These are phyloP conservation scores for Neurospora terricola DNA, from an alignment of 495 filamentous ascomycete genomes.

Conservation along the genomic window DNA sequence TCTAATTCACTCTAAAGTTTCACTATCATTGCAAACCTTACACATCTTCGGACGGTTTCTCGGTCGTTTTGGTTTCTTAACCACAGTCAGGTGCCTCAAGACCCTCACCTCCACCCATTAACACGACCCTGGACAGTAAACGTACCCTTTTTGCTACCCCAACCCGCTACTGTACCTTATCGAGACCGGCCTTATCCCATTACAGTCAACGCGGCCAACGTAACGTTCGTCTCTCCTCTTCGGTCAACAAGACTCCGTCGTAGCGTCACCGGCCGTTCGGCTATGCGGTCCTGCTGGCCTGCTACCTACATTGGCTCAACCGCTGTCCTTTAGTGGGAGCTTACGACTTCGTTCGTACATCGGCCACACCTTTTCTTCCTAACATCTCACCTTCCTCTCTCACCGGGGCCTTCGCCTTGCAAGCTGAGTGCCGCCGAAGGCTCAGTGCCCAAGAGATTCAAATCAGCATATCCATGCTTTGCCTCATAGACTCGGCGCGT, in stretches of 20 bases:
- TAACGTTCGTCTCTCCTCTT: background rate
- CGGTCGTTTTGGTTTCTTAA: background rate
- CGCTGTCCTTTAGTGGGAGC: background rate
- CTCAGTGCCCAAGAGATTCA: background rate
- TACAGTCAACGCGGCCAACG: background rate
- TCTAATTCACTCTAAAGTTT: background rate
- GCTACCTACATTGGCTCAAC: background rate
- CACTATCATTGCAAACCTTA: background rate
- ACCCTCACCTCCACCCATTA: background rate
- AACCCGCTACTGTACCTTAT: background rate
- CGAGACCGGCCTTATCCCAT: background rate
- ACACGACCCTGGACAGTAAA: background rate
- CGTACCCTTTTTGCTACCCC: background rate
- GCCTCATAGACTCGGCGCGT: background rate
- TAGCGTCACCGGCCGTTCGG: background rate
- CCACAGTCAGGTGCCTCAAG: background rate
- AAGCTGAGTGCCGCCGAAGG: background rate
- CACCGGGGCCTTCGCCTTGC: background rate
- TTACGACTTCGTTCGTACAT: background rate
- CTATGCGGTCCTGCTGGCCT: background rate
- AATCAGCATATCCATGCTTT: background rate
- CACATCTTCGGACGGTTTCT: background rate
- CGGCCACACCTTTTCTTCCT: background rate
- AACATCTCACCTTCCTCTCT: background rate
- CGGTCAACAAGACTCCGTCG: background rate